A percentile compares a stretch with the other conserved stretches of the same genome.
phyloP scores from a whole-genome alignment of 495 filamentous ascomycete genomes.

The Hyaloscypha bicolor region DNA sequence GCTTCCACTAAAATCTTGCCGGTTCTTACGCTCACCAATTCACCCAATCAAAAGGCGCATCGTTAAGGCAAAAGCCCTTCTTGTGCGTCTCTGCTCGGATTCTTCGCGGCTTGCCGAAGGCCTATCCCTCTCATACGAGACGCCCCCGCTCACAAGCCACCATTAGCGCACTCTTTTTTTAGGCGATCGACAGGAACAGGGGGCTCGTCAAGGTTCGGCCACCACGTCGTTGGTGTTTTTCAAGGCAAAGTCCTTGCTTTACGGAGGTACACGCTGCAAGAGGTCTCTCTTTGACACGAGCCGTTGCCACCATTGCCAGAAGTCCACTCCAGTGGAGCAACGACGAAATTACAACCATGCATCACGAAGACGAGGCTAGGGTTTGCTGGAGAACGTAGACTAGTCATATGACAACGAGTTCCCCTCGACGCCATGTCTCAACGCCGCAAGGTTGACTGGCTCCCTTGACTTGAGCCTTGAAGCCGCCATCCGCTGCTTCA shows the following conservation, averaged over 20 bases:
- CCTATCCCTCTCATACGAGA: neutral
- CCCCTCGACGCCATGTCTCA: slow-evolving; percentile 3
- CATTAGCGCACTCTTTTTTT: neutral
- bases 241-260: neutral
- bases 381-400: neutral
- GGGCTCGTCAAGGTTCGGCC: neutral
- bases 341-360: neutral
- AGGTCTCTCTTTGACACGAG: neutral
- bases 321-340: neutral
- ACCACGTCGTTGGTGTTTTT: too few relatives aligned
- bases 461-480: neutral
- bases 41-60: neutral
- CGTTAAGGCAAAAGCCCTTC: neutral
- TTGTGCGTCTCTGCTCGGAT: neutral
- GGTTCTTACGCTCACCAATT: neutral
- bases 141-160: neutral
- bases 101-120: neutral
- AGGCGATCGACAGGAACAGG: slow-evolving; percentile 8
- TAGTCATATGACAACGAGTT: neutral
- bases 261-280: neutral
- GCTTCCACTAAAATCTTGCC: neutral
- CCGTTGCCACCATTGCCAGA: neutral
- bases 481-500: neutral
- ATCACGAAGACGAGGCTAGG: neutral
- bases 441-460: neutral